Conservation (phyloP, 371 early-diverging fungal genomes). For the Mortierella sp. region DNA sequence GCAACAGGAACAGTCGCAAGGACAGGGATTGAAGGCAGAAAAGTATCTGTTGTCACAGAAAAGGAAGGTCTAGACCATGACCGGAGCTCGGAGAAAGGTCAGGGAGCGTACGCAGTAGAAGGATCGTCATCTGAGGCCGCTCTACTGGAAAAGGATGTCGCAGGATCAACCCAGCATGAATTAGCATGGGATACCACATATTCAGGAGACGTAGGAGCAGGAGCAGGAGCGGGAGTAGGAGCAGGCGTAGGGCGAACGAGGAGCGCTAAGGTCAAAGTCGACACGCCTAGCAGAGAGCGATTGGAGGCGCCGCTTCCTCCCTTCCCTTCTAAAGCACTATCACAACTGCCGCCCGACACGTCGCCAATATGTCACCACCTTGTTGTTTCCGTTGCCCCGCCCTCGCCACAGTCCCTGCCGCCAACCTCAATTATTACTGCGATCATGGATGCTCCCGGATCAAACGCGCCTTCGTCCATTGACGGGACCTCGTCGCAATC, state of each 20-base stretch:
- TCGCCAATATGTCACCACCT: slow-evolving; percentile 7
- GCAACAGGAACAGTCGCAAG: slow-evolving; percentile 12
- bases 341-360: background rate
- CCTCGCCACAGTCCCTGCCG: background rate
- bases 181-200: background rate
- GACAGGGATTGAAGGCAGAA: background rate
- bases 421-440: background rate
- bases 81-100: background rate
- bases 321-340: background rate
- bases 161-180: slow-evolving; percentile 3
- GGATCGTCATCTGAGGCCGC: slow-evolving; percentile 7
- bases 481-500: background rate
- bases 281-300: background rate
- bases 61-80: slow-evolving; percentile 10
- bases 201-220: background rate
- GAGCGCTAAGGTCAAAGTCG: background rate
- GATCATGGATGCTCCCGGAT: background rate
- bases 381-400: background rate
- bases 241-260: background rate
- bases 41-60: background rate
- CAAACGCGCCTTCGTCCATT: background rate
- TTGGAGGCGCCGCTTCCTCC: slow-evolving; percentile 7
- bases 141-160: background rate
- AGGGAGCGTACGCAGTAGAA: background rate
- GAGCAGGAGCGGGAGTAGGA: background rate